A percentile compares a stretch with the other conserved stretches of the same genome.
These are phyloP conservation scores for Aspergillus asperescens DNA, from an alignment of 495 filamentous ascomycete genomes.

Conservation along the genomic window DNA sequence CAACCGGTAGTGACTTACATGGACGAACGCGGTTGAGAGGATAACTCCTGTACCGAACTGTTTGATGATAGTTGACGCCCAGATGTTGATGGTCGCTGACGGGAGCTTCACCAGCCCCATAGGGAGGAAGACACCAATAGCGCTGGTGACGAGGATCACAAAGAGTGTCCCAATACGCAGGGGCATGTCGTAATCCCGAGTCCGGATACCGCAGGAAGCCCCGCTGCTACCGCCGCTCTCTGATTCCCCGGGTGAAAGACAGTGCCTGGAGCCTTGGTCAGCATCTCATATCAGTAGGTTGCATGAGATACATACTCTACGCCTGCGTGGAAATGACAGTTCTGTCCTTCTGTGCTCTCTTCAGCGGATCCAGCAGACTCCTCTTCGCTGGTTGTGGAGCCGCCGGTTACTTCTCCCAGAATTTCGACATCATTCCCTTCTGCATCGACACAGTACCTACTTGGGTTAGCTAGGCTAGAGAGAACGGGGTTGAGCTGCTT, in stretches of 20 bases:
- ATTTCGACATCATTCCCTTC: conserved; percentile 46
- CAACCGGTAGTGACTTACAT: conserved; percentile 37
- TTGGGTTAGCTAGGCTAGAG: not conserved
- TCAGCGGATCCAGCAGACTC: conserved; percentile 6
- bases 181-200: conserved; percentile 53
- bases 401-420: conserved; percentile 22
- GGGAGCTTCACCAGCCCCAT: conserved; percentile 34
- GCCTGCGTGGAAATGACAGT: conserved; percentile 63
- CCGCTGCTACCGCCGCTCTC: conserved; percentile 18
- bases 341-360: conserved; percentile 12
- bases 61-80: conserved; percentile 45
- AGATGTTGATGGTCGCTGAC: conserved; percentile 36
- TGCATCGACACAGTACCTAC: conserved; percentile 43
- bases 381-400: conserved; percentile 11
- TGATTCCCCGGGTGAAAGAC: conserved; percentile 19
- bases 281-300: not conserved
- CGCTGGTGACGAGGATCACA: conserved; percentile 49
- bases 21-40: conserved; percentile 65
- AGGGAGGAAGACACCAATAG: conserved; percentile 42
- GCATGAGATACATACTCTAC: conserved; percentile 45
- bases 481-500: conserved; percentile 10
- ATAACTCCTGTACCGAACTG: conserved; percentile 75
- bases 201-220: conserved; percentile 36
- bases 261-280: not conserved
- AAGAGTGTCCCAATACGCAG: conserved; percentile 58